Evolutionary conservation across 371 early-diverging fungal species (phyloP).

Genomic region (Actinomucor elegans): DNA sequence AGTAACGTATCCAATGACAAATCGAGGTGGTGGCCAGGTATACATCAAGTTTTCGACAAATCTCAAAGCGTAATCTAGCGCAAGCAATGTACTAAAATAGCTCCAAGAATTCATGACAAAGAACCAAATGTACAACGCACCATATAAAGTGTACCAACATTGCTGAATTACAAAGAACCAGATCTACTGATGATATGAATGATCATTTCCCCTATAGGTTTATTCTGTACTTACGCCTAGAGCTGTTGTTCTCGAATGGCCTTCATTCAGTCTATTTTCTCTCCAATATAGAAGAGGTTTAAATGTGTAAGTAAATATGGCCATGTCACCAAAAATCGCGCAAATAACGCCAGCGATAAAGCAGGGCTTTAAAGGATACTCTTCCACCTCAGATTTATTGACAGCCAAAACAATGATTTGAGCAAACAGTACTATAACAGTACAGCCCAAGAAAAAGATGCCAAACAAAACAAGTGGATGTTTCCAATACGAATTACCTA

Average conservation of each 20-base stretch:
- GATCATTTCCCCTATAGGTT: background rate
- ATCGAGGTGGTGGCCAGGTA: constrained; percentile 18
- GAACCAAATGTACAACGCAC: constrained; percentile 19
- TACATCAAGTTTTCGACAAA: constrained; percentile 12
- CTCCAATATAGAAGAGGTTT: constrained; percentile 16
- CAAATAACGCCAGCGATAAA: constrained; percentile 9
- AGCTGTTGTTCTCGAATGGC: constrained; percentile 16
- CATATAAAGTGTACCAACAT: constrained; percentile 12
- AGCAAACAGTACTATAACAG: background rate
- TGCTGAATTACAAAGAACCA: constrained; percentile 18
- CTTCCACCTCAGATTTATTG: background rate
- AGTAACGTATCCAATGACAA: constrained; percentile 1
- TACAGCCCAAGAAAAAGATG: background rate
- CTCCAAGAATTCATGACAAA: constrained; percentile 13
- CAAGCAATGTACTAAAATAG: constrained; percentile 4
- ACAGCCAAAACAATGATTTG: constrained; percentile 4
- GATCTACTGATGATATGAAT: constrained; percentile 4
- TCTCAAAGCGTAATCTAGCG: constrained; percentile 11
- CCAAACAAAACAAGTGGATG: constrained; percentile 12
- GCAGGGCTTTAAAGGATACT: background rate
- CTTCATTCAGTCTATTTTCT: constrained; percentile 7
- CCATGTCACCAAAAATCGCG: background rate
- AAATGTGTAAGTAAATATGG: constrained; percentile 19
- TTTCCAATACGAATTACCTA: constrained; percentile 1
- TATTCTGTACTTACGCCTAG: constrained; percentile 8